These are phyloP conservation scores for Candida railenensis DNA, from an alignment of 805 yeast genomes.

Conservation along the genomic window DNA sequence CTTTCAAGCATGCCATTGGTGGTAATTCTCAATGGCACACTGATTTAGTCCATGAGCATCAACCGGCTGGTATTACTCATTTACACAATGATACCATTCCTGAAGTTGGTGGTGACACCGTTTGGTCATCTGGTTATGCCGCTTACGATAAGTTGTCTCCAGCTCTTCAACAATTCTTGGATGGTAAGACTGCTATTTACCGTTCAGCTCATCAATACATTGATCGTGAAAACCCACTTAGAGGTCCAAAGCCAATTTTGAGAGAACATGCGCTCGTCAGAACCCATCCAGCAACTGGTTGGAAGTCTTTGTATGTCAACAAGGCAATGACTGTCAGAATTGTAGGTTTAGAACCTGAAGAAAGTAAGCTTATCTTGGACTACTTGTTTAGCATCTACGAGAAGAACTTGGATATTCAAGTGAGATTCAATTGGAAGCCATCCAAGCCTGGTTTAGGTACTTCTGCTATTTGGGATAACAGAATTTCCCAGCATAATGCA, in stretches of 20 bases:
- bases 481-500: conserved; percentile 54
- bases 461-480: conserved; percentile 61
- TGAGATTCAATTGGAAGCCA: conserved; percentile 51
- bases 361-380: conserved; percentile 47
- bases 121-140: conserved; percentile 57
- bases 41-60: conserved; percentile 35
- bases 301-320: conserved; percentile 58
- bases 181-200: conserved; percentile 49
- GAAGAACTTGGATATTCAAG: conserved; percentile 55
- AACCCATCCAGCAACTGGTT: conserved; percentile 65
- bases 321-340: conserved; percentile 52
- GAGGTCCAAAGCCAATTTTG: conserved; percentile 46
- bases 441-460: conserved; percentile 43
- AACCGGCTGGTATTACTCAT: conserved; percentile 40
- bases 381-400: conserved; percentile 47
- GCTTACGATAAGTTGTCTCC: conserved; percentile 57
- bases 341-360: conserved; percentile 51
- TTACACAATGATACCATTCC: conserved; percentile 42
- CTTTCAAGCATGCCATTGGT: conserved; percentile 25
- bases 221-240: conserved; percentile 45
- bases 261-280: conserved; percentile 61
- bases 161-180: conserved; percentile 48
- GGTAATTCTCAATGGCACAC: conserved; percentile 36
- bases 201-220: conserved; percentile 42
- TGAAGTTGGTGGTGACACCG: conserved; percentile 53